These are phyloP conservation scores for Neurospora sp. DNA, from an alignment of 495 filamentous ascomycete genomes.

Conservation along the genomic window DNA sequence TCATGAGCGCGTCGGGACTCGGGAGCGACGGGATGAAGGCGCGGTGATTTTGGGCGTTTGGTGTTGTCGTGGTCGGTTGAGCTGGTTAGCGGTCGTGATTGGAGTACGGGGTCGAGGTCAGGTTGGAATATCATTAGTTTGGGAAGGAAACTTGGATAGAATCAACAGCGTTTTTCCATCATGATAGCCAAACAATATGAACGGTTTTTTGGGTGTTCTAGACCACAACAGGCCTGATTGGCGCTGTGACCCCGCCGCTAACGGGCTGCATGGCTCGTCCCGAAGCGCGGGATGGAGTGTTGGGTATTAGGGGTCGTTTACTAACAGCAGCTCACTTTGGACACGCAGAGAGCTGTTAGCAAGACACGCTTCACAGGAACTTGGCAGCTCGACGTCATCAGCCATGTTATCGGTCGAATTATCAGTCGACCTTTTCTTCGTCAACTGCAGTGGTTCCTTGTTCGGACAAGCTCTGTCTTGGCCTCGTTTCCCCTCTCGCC, in stretches of 20 bases:
- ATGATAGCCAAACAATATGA: background rate
- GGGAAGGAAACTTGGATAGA: background rate
- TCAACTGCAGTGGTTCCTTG: background rate
- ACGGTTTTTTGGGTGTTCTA: background rate
- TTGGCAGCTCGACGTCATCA: background rate
- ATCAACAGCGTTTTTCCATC: background rate
- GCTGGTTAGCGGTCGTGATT: background rate
- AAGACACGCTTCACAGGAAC: background rate
- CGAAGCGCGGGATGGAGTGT: background rate
- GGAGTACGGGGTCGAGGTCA: no score
- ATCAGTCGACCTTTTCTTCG: background rate
- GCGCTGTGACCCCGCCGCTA: background rate
- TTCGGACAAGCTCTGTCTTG: background rate
- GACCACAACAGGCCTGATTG: background rate
- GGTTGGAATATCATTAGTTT: background rate
- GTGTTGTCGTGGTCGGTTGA: no score
- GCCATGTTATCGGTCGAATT: background rate
- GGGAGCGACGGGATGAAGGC: background rate
- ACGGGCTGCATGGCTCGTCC: background rate
- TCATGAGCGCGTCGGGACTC: background rate
- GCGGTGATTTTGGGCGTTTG: background rate
- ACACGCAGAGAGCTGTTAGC: background rate
- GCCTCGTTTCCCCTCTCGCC: no score
- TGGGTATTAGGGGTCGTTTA: background rate
- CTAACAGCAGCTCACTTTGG: fast-evolving